These are phyloP conservation scores for Calocybe gambosa DNA, from an alignment of 1,284 basidiomycete genomes.

Conservation along the genomic window DNA sequence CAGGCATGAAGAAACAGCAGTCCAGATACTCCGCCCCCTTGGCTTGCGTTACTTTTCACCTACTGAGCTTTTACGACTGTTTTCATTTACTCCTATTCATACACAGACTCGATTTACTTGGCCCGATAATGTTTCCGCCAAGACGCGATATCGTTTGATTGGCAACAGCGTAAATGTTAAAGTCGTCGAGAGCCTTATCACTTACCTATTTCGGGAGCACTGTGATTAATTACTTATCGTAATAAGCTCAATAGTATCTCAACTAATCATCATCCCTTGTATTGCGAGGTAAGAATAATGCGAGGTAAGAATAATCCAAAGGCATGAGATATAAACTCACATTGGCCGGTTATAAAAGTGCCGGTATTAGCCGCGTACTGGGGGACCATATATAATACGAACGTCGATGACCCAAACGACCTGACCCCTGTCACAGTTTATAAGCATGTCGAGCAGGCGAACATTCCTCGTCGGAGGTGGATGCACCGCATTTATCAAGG, in stretches of 20 bases:
- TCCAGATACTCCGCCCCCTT: constrained; percentile 51
- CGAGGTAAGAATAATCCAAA: too few species aligned
- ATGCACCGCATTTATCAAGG: constrained; percentile 80
- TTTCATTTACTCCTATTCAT: constrained; percentile 42
- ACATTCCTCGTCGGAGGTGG: constrained; percentile 74
- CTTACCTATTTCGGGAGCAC: constrained; percentile 40
- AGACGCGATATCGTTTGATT: constrained; percentile 66
- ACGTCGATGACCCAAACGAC: background rate
- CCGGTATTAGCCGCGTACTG: background rate
- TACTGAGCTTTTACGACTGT: constrained; percentile 60
- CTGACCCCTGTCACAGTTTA: background rate
- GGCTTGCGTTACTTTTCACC: constrained; percentile 68
- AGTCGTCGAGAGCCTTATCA: constrained; percentile 53
- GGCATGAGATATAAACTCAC: too few species aligned
- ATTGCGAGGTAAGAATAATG: too few species aligned
- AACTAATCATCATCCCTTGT: too few species aligned
- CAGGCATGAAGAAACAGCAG: constrained; percentile 33
- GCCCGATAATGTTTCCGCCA: constrained; percentile 53
- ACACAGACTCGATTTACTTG: constrained; percentile 39
- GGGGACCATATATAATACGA: background rate
- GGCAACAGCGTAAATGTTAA: constrained; percentile 77
- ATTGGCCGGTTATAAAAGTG: too few species aligned
- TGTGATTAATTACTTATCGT: too few species aligned
- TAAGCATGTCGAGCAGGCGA: constrained; percentile 37
- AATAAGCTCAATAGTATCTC: too few species aligned